phyloP scores from a whole-genome alignment of 2,329 filamentous ascomycete species.

The Aureobasidium uvarum region DNA sequence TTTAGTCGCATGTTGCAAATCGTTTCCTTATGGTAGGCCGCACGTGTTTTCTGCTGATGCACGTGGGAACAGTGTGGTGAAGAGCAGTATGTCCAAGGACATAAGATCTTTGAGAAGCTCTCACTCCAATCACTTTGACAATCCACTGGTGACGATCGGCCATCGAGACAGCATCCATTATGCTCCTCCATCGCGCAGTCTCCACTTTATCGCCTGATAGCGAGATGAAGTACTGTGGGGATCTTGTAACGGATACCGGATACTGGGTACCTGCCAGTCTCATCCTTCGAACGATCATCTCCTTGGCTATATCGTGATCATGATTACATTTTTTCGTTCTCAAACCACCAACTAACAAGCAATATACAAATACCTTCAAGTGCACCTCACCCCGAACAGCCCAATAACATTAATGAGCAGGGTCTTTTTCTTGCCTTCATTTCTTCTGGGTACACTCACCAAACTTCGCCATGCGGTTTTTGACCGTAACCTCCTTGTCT shows the following conservation, averaged over 20 bases:
- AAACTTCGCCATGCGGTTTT: neutral
- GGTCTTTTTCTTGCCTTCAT: neutral
- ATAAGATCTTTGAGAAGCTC: too few relatives aligned
- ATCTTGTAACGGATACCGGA: neutral
- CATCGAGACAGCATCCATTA: neutral
- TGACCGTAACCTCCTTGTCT: neutral
- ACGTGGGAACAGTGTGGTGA: neutral
- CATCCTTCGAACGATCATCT: neutral
- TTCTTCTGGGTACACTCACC: neutral
- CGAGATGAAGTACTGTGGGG: neutral
- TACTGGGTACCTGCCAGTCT: neutral
- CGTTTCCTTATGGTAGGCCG: neutral
- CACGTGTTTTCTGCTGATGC: neutral
- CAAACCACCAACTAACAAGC: neutral
- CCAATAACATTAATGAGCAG: neutral
- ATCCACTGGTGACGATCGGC: neutral
- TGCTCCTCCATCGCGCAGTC: neutral
- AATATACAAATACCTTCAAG: neutral
- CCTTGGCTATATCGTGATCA: constrained; percentile 3
- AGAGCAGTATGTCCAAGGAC: too few relatives aligned
- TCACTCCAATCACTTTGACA: too few relatives aligned
- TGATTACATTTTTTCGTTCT: neutral
- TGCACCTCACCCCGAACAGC: neutral
- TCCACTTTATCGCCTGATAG: neutral
- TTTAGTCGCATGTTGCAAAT: neutral